phyloP scores from a whole-genome alignment of 2,329 filamentous ascomycete genomes.

The Pestalotiopsis sp. region DNA sequence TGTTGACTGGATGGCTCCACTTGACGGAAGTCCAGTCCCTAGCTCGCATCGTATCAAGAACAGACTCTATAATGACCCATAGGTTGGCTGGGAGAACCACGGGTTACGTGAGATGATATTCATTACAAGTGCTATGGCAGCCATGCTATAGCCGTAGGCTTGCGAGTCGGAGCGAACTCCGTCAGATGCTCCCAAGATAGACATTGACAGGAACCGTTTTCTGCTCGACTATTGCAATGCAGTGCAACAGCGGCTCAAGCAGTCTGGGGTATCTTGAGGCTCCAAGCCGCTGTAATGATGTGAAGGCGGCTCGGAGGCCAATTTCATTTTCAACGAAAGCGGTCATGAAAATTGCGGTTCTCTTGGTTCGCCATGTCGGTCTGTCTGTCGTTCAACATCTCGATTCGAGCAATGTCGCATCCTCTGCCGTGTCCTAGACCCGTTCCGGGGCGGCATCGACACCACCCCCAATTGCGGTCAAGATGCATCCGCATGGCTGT shows the following conservation, averaged over 20 bases:
- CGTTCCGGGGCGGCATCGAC: not conserved
- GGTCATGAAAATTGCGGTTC: not conserved
- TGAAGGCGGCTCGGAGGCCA: not conserved
- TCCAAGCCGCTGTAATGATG: not conserved
- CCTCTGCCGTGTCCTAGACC: conserved; percentile 1
- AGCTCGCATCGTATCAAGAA: not conserved
- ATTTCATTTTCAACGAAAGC: not conserved
- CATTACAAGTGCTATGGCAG: not conserved
- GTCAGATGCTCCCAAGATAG: not conserved
- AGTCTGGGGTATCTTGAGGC: not conserved
- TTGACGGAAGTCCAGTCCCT: not conserved
- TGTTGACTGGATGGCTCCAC: too few relatives aligned
- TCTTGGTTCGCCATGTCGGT: not conserved
- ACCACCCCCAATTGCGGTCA: not conserved
- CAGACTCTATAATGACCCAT: not conserved
- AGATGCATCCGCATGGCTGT: not conserved
- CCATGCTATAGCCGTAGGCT: not conserved
- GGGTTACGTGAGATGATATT: not conserved
- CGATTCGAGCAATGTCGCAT: not conserved
- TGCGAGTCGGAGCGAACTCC: not conserved
- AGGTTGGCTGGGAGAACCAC: not conserved
- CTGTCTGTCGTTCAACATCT: not conserved
- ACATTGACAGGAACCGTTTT: not conserved
- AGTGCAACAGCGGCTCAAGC: not conserved
- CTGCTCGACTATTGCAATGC: not conserved